Conservation (phyloP, 164 flowering plant genomes). For the Amborella trichopoda region DNA sequence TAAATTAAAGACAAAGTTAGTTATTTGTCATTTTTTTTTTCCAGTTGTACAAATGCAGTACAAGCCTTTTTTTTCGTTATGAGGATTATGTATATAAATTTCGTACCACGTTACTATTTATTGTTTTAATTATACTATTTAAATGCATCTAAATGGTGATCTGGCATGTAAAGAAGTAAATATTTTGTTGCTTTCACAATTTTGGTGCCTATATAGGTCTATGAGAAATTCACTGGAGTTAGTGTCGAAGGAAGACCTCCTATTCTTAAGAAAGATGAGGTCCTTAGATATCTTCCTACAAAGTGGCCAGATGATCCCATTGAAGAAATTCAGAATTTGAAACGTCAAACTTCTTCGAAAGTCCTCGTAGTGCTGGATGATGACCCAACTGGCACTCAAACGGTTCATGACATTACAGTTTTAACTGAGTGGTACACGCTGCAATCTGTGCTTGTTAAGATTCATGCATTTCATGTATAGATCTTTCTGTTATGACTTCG, state of each 20-base stretch:
- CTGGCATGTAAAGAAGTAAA: too few relatives aligned
- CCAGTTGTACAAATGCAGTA: too few relatives aligned
- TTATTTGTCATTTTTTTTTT: too few relatives aligned
- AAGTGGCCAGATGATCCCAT: constrained; percentile 83
- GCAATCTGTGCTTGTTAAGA: too few relatives aligned
- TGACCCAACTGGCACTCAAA: constrained; percentile 99
- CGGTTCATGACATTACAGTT: constrained; percentile 95
- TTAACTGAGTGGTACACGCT: constrained; percentile 76
- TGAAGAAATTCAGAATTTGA: constrained; percentile 42
- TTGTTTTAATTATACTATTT: too few relatives aligned
- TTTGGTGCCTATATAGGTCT: constrained; percentile 54
- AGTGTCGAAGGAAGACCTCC: constrained; percentile 78
- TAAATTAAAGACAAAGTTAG: too few relatives aligned
- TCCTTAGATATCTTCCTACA: constrained; percentile 66
- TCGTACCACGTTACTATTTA: too few relatives aligned
- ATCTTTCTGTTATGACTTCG: neutral
- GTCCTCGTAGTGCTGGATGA: constrained; percentile 91
- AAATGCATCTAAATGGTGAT: too few relatives aligned
- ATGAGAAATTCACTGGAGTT: constrained; percentile 84
- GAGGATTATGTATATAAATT: too few relatives aligned
- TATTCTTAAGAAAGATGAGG: constrained; percentile 43
- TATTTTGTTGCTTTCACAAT: too few relatives aligned
- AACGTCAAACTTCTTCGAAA: constrained; percentile 29
- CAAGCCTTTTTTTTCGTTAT: too few relatives aligned
- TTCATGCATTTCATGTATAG: neutral